Percentiles rank a stretch among this genome's conserved stretches.
phyloP scores from a whole-genome alignment of 805 yeast genomes.

The Tetrapisispora phaffii region DNA sequence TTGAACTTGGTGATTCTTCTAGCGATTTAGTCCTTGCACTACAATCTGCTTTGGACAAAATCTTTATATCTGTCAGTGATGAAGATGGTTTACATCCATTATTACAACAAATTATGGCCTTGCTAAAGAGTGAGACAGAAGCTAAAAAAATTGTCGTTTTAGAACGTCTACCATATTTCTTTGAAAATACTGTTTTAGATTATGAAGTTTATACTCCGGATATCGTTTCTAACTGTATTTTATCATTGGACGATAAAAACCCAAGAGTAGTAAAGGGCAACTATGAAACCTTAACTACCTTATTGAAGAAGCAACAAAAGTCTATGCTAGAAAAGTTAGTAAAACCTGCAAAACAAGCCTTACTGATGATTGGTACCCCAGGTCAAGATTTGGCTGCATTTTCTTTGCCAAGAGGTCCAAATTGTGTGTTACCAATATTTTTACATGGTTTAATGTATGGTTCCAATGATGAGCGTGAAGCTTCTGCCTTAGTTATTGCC shows the following conservation, averaged over 20 bases:
- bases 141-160: slow-evolving; percentile 53
- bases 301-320: slow-evolving; percentile 66
- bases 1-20: slow-evolving; percentile 32
- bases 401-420: slow-evolving; percentile 67
- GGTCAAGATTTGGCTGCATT: slow-evolving; percentile 69
- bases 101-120: slow-evolving; percentile 65
- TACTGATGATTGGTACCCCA: slow-evolving; percentile 51
- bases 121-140: slow-evolving; percentile 68
- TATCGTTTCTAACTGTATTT: slow-evolving; percentile 58
- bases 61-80: slow-evolving; percentile 63
- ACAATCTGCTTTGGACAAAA: slow-evolving; percentile 49
- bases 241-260: slow-evolving; percentile 63
- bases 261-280: slow-evolving; percentile 53
- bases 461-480: slow-evolving; percentile 68
- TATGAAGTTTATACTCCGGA: slow-evolving; percentile 67
- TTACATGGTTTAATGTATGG: slow-evolving; percentile 95
- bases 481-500: slow-evolving; percentile 81
- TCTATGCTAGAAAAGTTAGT: slow-evolving; percentile 68
- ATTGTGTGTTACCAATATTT: slow-evolving; percentile 81
- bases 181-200: slow-evolving; percentile 54
- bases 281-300: slow-evolving; percentile 50
- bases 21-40: slow-evolving; percentile 34
- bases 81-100: slow-evolving; percentile 78
- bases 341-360: slow-evolving; percentile 67
- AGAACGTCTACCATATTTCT: slow-evolving; percentile 62